Evolutionary conservation across 768 basidiomycete species (phyloP), one percentile per base, ranked within the genome.

Genomic region (Hemileccinum rubropunctum): DNA sequence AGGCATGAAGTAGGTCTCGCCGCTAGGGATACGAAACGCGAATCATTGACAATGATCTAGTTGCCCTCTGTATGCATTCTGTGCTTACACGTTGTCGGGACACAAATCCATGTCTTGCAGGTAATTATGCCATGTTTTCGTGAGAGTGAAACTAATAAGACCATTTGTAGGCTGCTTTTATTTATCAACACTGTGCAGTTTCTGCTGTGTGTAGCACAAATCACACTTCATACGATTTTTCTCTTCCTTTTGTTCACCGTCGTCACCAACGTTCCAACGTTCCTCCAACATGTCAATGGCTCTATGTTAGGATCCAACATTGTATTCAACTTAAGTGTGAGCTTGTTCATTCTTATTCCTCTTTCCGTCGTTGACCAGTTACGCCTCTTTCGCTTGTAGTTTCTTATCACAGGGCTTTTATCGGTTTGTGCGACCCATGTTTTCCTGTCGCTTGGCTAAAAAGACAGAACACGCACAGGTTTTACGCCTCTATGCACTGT

Each of bases 401-500:
- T 56, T 35, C 20, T 46, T 11, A 30, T 45, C 26, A 45, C 51
- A 32, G 54, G 55, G 1, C 34, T 54, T 6, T 28, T 65, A n/a
- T 51, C 64, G 45, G 62, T 63, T 6, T 6, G 61, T 58, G 8
- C 39, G 11, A 7, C 8, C 36, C n/a, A 2, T 35, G 4, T 43
- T 27, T n/a, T 28, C 15, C 3, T 40, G 21, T 10, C 8, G 30
- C 28, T 13, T 11, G 6, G 34, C 38, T 49, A 1, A 49, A 17
- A 14, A 9, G 13, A 18, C 11, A 18, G 23, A 6, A 23, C 23
- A 23, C 1, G 6, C 7, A 15, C 21, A 59, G 62, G 54, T 63
- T 4, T 65, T 60, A 60, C 64, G 60, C 14, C 51, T 63, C 41
- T 65, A 46, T 34, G 32, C 60, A 9, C 23, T 63, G 35, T 65